Base-by-base conservation (phyloP, 192 early-diverging fungal species). In the Umbelopsis sp. region DNA sequence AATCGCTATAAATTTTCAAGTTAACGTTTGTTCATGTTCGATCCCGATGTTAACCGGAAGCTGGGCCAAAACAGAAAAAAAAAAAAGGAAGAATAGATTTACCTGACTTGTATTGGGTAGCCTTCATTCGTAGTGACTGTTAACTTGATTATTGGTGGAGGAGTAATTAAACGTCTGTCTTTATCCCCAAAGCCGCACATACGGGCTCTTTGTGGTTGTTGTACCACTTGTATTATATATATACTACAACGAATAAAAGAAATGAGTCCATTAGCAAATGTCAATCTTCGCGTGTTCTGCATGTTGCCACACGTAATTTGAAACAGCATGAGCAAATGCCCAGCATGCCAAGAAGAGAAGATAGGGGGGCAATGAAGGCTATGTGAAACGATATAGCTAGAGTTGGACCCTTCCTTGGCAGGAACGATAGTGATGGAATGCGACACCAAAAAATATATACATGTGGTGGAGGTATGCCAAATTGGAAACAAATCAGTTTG, bases 181-280 rank as follows among this genome's bases (percentile, higher is more conserved):
- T 92, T 92, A 62, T 92, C 91, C 36, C 91, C 89, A 72, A 91
- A 94, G 14, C 91, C 92, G 67, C 90, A 91, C 90, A 91, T 91
- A 10, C 92, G 84, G 31, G 92, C 92, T 54, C 88, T 74, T 43
- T 84, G 74, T 31, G 91, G 92, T 69, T 91, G 89, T 72, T 92
- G 91, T 4, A 86, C 86, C 71, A 94, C 85, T 43, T 83, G 75
- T 25, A 92, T 82, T 36, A 80, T 76, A 67, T 82, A 89, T 11
- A 74, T 74, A 41, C 80, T 84, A 59, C 4, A 29, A 45, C 50
- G 3, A 67, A 17, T 21, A 66, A 59, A 45, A 54, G 45, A 31
- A 65, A 21, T n/a, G 32, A 65, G 41, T 5, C 22, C n/a, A 49
- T 65, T 47, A 44, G 34, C 29, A 45, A 43, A 45, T 26, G 11